These are phyloP conservation scores for Lagenidium giganteum DNA, from an alignment of 352 stramenopile species.

Conservation along the genomic window DNA sequence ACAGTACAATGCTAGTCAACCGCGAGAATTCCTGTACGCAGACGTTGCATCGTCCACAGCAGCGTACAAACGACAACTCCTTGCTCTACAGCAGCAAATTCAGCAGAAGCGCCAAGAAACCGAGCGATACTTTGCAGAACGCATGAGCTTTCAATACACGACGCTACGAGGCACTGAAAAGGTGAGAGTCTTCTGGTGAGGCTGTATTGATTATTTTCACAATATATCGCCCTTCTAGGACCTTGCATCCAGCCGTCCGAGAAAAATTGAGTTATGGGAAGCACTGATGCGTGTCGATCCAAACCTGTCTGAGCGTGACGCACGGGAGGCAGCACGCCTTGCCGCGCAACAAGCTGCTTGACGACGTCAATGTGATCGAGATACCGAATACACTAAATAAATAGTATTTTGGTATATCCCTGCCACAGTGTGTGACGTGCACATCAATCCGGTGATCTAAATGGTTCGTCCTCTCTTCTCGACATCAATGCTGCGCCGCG, in stretches of 20 bases:
- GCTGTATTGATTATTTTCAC: neutral
- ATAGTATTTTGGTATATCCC: no score
- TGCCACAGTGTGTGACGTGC: no score
- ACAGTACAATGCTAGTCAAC: no score
- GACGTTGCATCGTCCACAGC: slow-evolving; percentile 38
- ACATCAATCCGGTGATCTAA: no score
- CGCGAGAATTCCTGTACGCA: neutral
- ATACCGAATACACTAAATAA: no score
- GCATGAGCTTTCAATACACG: slow-evolving; percentile 54
- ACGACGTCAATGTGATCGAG: no score
- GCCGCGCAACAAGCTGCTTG: slow-evolving; percentile 4
- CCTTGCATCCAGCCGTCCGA: slow-evolving; percentile 32
- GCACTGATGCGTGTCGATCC: slow-evolving; percentile 65
- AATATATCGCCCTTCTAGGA: slow-evolving; percentile 23
- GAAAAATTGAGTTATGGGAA: slow-evolving; percentile 55
- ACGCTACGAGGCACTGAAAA: slow-evolving; percentile 46
- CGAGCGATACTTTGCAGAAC: slow-evolving; percentile 48
- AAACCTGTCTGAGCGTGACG: slow-evolving; percentile 42
- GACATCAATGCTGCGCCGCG: no score
- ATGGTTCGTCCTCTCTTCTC: no score
- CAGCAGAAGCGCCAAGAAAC: slow-evolving; percentile 60
- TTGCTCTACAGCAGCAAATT: slow-evolving; percentile 58
- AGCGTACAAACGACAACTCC: slow-evolving; percentile 67
- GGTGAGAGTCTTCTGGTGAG: slow-evolving; percentile 16
- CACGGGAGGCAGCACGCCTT: slow-evolving; percentile 34